A percentile compares a stretch with the other conserved stretches of the same genome.
phyloP scores from a whole-genome alignment of 2,329 filamentous ascomycete species.

The Colletotrichum sp. region DNA sequence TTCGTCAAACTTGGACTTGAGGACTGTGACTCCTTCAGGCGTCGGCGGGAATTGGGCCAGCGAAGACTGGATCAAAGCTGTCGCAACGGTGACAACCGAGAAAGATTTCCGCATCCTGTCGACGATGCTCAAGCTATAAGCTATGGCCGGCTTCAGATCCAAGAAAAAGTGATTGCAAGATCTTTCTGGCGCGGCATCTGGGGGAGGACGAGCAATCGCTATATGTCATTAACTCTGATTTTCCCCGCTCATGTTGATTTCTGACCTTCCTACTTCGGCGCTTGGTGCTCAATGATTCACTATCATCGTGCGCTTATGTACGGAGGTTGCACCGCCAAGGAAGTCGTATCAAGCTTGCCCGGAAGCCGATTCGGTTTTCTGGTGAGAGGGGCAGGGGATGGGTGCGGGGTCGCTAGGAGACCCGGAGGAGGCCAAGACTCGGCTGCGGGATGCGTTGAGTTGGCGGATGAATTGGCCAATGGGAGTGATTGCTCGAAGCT shows the following conservation, averaged over 20 bases:
- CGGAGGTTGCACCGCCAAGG: conserved; percentile 3
- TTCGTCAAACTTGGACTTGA: conserved; percentile 61
- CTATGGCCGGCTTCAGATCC: no score
- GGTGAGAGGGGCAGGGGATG: background rate
- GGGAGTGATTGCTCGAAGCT: background rate
- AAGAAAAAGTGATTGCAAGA: background rate
- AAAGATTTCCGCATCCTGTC: background rate
- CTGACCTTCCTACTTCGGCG: conserved; percentile 15
- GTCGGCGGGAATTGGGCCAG: conserved; percentile 27
- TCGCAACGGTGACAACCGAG: background rate
- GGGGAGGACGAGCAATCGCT: background rate
- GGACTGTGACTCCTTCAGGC: conserved; percentile 41
- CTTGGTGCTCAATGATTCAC: background rate
- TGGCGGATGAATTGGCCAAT: background rate
- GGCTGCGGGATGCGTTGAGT: background rate
- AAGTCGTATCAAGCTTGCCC: background rate
- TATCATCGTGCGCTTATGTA: background rate
- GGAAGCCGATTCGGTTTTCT: background rate
- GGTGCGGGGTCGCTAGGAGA: conserved; percentile 3
- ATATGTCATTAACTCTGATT: background rate
- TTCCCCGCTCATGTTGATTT: background rate
- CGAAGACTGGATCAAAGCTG: conserved; percentile 31
- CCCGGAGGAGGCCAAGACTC: background rate
- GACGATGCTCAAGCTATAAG: no score
- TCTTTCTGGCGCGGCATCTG: background rate